A percentile compares a stretch with the other conserved stretches of the same genome.
phyloP scores from a whole-genome alignment of 352 stramenopile genomes.

The Phytopythium montanum region DNA sequence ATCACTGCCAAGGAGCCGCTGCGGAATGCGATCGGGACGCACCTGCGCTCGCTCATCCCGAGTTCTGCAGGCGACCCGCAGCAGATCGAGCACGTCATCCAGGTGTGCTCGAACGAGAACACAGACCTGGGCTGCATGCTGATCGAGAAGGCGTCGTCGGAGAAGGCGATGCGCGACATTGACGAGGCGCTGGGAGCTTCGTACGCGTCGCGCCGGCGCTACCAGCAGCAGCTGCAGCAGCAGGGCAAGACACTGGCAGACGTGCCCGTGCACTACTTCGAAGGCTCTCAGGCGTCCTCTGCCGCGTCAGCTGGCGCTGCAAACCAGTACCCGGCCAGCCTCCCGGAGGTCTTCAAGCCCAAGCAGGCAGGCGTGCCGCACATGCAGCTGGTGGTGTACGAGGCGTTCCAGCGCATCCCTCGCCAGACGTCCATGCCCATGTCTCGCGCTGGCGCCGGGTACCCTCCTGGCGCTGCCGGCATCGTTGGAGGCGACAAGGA shows the following conservation, averaged over 20 bases:
- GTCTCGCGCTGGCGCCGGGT: conserved; percentile 35
- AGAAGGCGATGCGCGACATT: conserved; percentile 98
- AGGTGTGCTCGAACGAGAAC: conserved; percentile 98
- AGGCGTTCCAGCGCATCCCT: conserved; percentile 96
- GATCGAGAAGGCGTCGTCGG: conserved; percentile 99
- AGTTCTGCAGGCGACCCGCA: conserved; percentile 81
- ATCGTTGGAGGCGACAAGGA: conserved; percentile 36
- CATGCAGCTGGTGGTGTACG: conserved; percentile 96
- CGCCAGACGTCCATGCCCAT: conserved; percentile 89
- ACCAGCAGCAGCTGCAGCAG: conserved; percentile 80
- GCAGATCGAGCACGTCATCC: conserved; percentile 96
- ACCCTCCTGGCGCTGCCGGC: conserved; percentile 18
- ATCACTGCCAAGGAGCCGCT: conserved; percentile 98
- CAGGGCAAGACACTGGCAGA: conserved; percentile 64
- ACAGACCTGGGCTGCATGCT: conserved; percentile 98
- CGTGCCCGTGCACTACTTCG: conserved; percentile 72
- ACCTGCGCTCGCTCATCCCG: conserved; percentile 93
- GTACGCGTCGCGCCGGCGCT: conserved; percentile 81
- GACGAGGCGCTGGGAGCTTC: conserved; percentile 92
- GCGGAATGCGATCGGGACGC: conserved; percentile 96
- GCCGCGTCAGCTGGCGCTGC: conserved; percentile 22
- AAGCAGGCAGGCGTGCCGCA: conserved; percentile 90
- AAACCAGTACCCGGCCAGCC: conserved; percentile 60
- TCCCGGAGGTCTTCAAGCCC: conserved; percentile 95
- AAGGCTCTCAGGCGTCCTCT: conserved; percentile 42